phyloP scores from a whole-genome alignment of 495 filamentous ascomycete genomes.

The Hypoxylon fragiforme region DNA sequence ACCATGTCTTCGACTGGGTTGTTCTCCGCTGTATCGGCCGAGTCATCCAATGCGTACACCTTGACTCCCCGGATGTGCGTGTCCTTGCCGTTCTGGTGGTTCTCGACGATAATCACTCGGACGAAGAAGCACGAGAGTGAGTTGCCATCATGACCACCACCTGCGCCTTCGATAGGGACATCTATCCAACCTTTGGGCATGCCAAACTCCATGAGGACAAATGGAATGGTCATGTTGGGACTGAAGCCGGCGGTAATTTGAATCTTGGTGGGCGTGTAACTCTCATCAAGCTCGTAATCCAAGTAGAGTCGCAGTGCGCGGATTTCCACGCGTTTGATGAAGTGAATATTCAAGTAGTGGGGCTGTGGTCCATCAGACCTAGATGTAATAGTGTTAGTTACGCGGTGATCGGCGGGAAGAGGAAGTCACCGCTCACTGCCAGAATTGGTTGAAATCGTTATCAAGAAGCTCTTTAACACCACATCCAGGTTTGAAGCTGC shows the following conservation, averaged over 20 bases:
- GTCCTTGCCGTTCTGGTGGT: conserved; percentile 99
- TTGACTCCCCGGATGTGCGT: conserved; percentile 94
- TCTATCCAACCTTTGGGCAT: conserved; percentile 88
- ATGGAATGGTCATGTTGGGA: conserved; percentile 82
- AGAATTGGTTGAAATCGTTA: conserved; percentile 79
- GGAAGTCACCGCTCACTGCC: conserved; percentile 64
- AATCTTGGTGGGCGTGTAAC: conserved; percentile 95
- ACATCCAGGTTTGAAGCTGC: conserved; percentile 87
- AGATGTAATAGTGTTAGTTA: conserved; percentile 14
- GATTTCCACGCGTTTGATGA: conserved; percentile 88
- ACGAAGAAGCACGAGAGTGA: conserved; percentile 83
- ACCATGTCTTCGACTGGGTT: conserved; percentile 39
- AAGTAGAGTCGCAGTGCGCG: conserved; percentile 82
- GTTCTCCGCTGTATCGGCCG: conserved; percentile 35
- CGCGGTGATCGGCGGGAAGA: background rate
- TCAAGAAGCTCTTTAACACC: conserved; percentile 82
- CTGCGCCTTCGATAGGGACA: conserved; percentile 72
- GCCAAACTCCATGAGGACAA: conserved; percentile 75
- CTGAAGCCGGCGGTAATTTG: conserved; percentile 83
- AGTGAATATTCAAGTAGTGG: conserved; percentile 91
- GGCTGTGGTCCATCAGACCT: conserved; percentile 94
- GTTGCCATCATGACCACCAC: conserved; percentile 62
- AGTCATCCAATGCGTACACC: conserved; percentile 77
- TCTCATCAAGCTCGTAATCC: conserved; percentile 89
- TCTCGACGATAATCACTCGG: conserved; percentile 86